Conservation (phyloP, 768 basidiomycete species). For the Chlorophyllum brunneum region DNA sequence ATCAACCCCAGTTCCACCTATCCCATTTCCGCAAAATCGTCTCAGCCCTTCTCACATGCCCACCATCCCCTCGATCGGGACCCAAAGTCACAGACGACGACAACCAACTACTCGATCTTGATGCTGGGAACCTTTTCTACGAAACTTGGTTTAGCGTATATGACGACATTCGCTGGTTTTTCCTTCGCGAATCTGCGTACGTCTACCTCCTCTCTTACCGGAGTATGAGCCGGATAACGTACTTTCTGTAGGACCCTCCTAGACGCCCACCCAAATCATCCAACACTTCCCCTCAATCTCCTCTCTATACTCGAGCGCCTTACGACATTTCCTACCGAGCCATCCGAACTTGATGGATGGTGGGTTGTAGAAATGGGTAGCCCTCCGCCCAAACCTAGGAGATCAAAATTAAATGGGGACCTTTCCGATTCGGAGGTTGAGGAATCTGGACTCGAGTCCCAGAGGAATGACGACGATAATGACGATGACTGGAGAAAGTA, state of each 20-base stretch:
- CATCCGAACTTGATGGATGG: constrained; percentile 68
- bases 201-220: constrained; percentile 19
- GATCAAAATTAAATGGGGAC: constrained; percentile 30
- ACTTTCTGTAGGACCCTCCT: constrained; percentile 26
- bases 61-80: constrained; percentile 37
- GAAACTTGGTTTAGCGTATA: constrained; percentile 72
- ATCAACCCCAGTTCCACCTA: constrained; percentile 64
- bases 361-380: constrained; percentile 69
- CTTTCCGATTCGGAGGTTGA: constrained; percentile 32
- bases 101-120: constrained; percentile 43
- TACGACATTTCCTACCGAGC: constrained; percentile 69
- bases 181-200: constrained; percentile 75
- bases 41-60: constrained; percentile 57
- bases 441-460: too few relatives aligned
- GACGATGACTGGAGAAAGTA: constrained; percentile 78
- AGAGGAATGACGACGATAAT: constrained; percentile 29
- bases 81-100: constrained; percentile 24
- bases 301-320: constrained; percentile 65
- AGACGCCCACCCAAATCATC: constrained; percentile 25
- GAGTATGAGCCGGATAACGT: neutral
- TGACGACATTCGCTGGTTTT: constrained; percentile 88
- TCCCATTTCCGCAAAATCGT: constrained; percentile 66
- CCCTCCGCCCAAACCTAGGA: constrained; percentile 51
- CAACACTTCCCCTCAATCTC: constrained; percentile 41
- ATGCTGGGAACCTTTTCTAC: constrained; percentile 62